Percentiles rank a stretch among this genome's conserved stretches.
Evolutionary conservation across 139 green algal species (phyloP).

Genomic region (Micractinium conductrix): DNA sequence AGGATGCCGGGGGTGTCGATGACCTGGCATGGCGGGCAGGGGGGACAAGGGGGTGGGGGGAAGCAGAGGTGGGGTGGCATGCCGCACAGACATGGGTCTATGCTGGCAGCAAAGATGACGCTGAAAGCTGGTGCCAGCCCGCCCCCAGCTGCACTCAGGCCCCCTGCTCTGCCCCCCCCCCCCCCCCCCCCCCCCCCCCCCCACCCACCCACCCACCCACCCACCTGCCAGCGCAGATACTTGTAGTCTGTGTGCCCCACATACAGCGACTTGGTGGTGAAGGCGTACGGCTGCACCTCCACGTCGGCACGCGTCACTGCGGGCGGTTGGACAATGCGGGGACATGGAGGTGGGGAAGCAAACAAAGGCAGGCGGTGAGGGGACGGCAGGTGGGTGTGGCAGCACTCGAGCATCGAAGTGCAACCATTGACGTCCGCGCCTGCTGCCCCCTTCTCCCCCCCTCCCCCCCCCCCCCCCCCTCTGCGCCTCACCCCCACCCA

Average conservation of each 20-base stretch:
- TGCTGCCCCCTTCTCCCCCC: neutral
- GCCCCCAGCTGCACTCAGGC: neutral
- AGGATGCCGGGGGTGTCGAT: constrained; percentile 99
- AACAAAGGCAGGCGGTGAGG: neutral
- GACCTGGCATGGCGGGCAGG: constrained; percentile 70
- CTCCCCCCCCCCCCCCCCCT: too few relatives aligned
- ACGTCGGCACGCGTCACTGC: constrained; percentile 95
- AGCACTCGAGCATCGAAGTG: too few relatives aligned
- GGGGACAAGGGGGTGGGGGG: neutral
- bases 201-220: neutral
- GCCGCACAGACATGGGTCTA: neutral
- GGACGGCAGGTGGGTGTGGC: neutral
- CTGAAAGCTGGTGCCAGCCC: neutral
- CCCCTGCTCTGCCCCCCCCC: too few relatives aligned
- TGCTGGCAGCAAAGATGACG: neutral
- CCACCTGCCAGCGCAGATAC: constrained; percentile 94
- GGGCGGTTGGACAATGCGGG: too few relatives aligned
- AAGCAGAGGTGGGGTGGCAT: neutral
- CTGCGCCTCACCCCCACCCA: neutral
- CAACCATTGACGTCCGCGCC: too few relatives aligned
- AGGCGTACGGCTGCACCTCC: constrained; percentile 98
- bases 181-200: too few relatives aligned
- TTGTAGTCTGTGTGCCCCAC: constrained; percentile 99
- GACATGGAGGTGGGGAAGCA: too few relatives aligned
- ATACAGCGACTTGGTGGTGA: constrained; percentile 97